Base-by-base conservation (phyloP, 2,329 filamentous ascomycete species). In the Ilyonectria destructans region DNA sequence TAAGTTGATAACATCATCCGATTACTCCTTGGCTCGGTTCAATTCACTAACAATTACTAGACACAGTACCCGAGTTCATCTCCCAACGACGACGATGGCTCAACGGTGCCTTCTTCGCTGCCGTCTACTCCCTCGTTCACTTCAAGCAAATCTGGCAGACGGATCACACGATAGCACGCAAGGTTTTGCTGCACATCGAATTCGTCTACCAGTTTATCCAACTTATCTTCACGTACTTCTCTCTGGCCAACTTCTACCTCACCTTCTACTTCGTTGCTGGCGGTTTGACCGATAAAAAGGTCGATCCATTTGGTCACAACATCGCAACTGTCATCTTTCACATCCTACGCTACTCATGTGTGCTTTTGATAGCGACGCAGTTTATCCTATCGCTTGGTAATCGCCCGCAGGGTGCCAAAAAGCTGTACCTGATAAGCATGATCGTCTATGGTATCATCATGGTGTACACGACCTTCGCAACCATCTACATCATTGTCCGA, bases 251-350 rank as follows among this genome's bases (percentile, higher is more conserved):
- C 85, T 99, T 98, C 86, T 99, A 98, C 81, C 91, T 99, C 59
- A 97, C 95, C 65, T 99, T 99, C 84, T 99, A 95, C 88, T 99
- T 99, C 85, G 92, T 99, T 73, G 95, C 95, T 23, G 96, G 96
- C 49, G 97, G 95, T 46, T 87, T 99, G 17, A 89, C 93, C 0
- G 94, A 98, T 76, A 84, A 89, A 0, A 85, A 85, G 29, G 86
- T 97, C 72, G 96, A 99, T 80, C 97, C 97, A 0, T 99, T 99
- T 74, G 95, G 95, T 17, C 93, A 97, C 82, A 88, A 91, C 70
- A 91, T 97, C 71, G 96, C 93, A 56, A 89, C 90, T 72, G 90
- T 93, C 82, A 93, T 99, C 79, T 99, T 98, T 82, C 89, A 91
- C 69, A 87, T 98, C 67, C 85, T 99, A 46, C 90, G 95, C 59